Percentiles rank a stretch among this genome's conserved stretches.
These are phyloP conservation scores for Penicillium macrosclerotiorum DNA, from an alignment of 495 filamentous ascomycete genomes.

Conservation along the genomic window DNA sequence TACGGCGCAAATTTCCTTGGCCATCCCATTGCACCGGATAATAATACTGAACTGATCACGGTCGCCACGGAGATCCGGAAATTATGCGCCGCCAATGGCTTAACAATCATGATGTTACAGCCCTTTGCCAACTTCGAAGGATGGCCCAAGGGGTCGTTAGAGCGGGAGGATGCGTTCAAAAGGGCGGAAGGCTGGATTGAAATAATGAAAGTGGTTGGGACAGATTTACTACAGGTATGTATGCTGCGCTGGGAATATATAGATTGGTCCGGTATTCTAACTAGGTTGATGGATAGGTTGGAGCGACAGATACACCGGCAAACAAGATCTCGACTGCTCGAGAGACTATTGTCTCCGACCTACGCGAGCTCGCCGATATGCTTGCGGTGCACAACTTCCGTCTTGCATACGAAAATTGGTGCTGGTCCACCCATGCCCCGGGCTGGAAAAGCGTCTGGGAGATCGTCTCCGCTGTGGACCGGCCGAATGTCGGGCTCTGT, in stretches of 20 bases:
- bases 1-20: constrained; percentile 54
- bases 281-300: constrained; percentile 47
- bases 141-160: constrained; percentile 57
- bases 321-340: constrained; percentile 49
- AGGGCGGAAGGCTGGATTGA: constrained; percentile 67
- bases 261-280: neutral
- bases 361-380: constrained; percentile 62
- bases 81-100: constrained; percentile 48
- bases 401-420: constrained; percentile 83
- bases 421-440: constrained; percentile 72
- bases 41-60: constrained; percentile 54
- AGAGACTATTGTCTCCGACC: constrained; percentile 55
- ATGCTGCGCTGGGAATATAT: neutral
- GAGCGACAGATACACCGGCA: constrained; percentile 61
- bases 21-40: constrained; percentile 47
- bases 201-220: constrained; percentile 69
- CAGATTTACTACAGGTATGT: constrained; percentile 68
- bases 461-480: constrained; percentile 58
- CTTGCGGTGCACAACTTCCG: constrained; percentile 54
- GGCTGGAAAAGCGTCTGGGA: constrained; percentile 67
- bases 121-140: constrained; percentile 82
- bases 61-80: constrained; percentile 51
- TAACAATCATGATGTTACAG: constrained; percentile 72
- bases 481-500: constrained; percentile 70
- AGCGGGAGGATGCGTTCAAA: constrained; percentile 63